Evolutionary conservation across 2,329 filamentous ascomycete genomes (phyloP), one percentile per base, ranked within the genome.

Genomic region (Zymoseptoria brevis): DNA sequence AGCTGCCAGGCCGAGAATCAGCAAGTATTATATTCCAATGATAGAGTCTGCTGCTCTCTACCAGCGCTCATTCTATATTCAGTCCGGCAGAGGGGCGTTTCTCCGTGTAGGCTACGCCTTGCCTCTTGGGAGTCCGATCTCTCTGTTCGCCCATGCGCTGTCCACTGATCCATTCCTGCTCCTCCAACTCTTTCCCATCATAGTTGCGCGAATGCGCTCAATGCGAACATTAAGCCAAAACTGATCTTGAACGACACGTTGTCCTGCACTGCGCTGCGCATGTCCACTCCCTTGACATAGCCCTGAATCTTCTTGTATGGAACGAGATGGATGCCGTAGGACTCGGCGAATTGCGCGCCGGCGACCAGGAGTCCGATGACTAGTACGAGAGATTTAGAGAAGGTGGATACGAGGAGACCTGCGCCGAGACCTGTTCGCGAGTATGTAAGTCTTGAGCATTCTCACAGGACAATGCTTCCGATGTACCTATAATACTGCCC

Each of bases 171-270:
- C 35, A 45, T 45, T n/a, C 35, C 16, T 7, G 35, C n/a, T 2
- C 6, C 16, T n/a, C 35, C 35, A 45, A 45, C 16, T 45, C 35
- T 45, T 16, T 45, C 35, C 2, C 13, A 45, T 35, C 59, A 60
- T 58, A 87, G 80, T 55, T 77, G 73, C 68, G 79, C 80, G 79
- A 88, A 87, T 2, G 82, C 84, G 54, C 87, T 87, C 68, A 91
- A 74, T 24, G 86, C 82, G 74, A 91, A 91, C 26, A 88, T 87
- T 50, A 83, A 69, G n/a, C 85, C 83, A 71, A 92, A 91, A 2
- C 86, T 84, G 21, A 86, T 71, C 69, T 87, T 87, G 70, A 88
- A 87, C 19, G 82, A 81, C 1, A 83, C 80, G 65, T 85, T 82
- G 61, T 81, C 78, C 66, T 81, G 78, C 56, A 87, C 73, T 52